Evolutionary conservation across 805 yeast genomes (phyloP), one percentile per base, ranked within the genome.

Genomic region (Tetrapisispora namnaoensis): DNA sequence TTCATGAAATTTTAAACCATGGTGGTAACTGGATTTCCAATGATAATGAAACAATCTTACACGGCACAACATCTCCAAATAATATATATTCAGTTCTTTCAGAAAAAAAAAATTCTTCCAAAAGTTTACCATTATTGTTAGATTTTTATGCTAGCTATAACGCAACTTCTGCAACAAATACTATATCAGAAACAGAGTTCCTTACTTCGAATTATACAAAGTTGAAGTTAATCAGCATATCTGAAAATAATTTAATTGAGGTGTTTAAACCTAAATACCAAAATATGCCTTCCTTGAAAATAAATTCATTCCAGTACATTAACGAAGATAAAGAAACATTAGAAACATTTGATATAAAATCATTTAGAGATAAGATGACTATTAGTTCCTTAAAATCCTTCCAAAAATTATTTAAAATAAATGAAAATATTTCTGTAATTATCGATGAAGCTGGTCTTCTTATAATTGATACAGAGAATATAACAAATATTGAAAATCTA

Each of bases 341-440:
- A 8, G 34, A 38, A 30, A 24, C 34, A 6, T 42, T 42, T 30
- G 34, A 42, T 30, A 17, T 4, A 1, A 40, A 43, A 18, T 22
- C 4, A 4, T 38, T 47, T n/a, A 38, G 28, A n/a, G 28, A 32
- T 14, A n/a, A 37, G 16, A 47, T 47, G 44, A 37, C 44, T 24
- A 11, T 47, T 5, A 28, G 38, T 10, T 9, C 16, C 11, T 30
- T 46, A n/a, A 24, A 58, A 7, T 55, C 59, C 1, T 61, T 59
- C 42, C 56, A 60, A 46, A 56, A 58, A 42, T n/a, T 62, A 22
- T 61, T 55, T 42, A 52, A 56, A 50, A 41, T 62, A n/a, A 53
- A 59, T 9, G 56, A 55, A n/a, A 43, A 52, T 1, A 46, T 59
- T 3, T 53, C 55, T 40, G 39, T 59, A 44, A 54, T 60, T 22